phyloP scores from a whole-genome alignment of 2,329 filamentous ascomycete species.

The Paraphoma sp. region DNA sequence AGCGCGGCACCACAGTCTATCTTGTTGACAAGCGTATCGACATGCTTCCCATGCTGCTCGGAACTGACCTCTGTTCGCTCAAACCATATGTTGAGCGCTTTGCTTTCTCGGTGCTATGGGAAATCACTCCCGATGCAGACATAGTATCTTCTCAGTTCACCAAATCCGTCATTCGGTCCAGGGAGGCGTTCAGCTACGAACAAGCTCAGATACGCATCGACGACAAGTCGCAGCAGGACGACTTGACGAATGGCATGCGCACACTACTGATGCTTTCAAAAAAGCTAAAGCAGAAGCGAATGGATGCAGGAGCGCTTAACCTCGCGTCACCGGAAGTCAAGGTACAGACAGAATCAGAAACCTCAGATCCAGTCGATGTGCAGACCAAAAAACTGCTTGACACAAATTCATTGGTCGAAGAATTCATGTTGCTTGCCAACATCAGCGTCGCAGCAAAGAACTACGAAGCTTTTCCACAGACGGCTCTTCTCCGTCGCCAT shows the following conservation, averaged over 20 bases:
- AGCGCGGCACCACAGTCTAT: constrained; percentile 95
- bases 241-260: constrained; percentile 88
- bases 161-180: constrained; percentile 96
- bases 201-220: constrained; percentile 94
- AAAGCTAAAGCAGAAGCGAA: constrained; percentile 91
- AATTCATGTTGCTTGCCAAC: constrained; percentile 99
- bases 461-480: constrained; percentile 91
- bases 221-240: constrained; percentile 83
- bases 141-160: constrained; percentile 88
- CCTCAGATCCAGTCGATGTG: constrained; percentile 93
- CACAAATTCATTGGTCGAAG: constrained; percentile 96
- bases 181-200: constrained; percentile 97
- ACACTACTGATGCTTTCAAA: constrained; percentile 86
- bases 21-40: constrained; percentile 99
- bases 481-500: constrained; percentile 90
- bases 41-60: constrained; percentile 96
- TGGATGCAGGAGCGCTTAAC: constrained; percentile 90
- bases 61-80: constrained; percentile 93
- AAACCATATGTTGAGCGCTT: constrained; percentile 94
- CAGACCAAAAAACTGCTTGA: constrained; percentile 94
- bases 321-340: constrained; percentile 98
- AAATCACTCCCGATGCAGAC: constrained; percentile 83
- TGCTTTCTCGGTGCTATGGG: constrained; percentile 68
- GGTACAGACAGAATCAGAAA: constrained; percentile 93
- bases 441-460: constrained; percentile 91